phyloP scores from a whole-genome alignment of 352 stramenopile species.

The Plasmopara viticola region DNA sequence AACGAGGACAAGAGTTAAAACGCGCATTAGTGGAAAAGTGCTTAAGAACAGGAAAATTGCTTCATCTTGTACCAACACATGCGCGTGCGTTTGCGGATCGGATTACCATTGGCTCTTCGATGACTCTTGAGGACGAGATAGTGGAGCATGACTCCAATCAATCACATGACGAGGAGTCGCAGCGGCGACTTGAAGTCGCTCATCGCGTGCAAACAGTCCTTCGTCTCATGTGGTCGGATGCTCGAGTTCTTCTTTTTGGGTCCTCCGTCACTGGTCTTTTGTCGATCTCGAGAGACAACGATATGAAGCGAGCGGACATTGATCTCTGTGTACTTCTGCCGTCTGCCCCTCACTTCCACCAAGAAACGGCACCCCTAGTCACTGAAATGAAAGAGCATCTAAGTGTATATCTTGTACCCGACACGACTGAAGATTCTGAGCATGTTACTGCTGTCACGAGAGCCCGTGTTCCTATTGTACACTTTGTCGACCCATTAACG shows the following conservation, averaged over 20 bases:
- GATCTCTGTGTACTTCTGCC: constrained; percentile 70
- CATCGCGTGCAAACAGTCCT: constrained; percentile 36
- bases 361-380: constrained; percentile 44
- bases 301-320: constrained; percentile 30
- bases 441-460: constrained; percentile 21
- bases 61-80: constrained; percentile 33
- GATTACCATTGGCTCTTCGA: constrained; percentile 1
- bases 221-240: constrained; percentile 59
- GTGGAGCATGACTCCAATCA: neutral
- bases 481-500: constrained; percentile 37
- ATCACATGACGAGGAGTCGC: constrained; percentile 14
- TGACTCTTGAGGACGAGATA: neutral
- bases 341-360: constrained; percentile 37
- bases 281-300: neutral
- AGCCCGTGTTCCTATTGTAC: constrained; percentile 68
- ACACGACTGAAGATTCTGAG: constrained; percentile 8
- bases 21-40: constrained; percentile 39
- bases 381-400: constrained; percentile 70
- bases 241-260: constrained; percentile 54
- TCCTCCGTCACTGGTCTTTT: constrained; percentile 56
- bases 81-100: constrained; percentile 13
- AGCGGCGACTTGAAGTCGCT: constrained; percentile 28
- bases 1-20: constrained; percentile 34
- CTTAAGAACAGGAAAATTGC: constrained; percentile 27
- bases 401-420: constrained; percentile 37